Base-by-base conservation (phyloP, 2,329 filamentous ascomycete species). In the Ophiostoma piceae region DNA sequence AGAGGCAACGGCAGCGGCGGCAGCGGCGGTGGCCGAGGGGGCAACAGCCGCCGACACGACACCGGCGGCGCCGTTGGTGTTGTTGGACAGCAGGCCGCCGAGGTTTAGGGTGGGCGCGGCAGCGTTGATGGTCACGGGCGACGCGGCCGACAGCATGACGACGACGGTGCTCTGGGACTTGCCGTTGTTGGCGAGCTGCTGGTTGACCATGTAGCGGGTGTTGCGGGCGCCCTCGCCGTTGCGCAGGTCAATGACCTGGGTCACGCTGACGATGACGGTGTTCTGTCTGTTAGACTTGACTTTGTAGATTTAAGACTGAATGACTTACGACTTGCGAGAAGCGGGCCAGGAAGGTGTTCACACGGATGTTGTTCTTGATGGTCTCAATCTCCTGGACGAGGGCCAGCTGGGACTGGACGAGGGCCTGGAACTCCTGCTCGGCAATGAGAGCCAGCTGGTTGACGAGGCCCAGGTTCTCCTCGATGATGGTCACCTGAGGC, bases 301-400 rank as follows among this genome's bases (percentile, higher is more conserved):
- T 26, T 14, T 29, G 29, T 32, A 35, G 22, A n/a, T 12, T 5
- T 2, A 2, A n/a, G 6, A 64, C 14, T 37, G 22, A 60, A 1
- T 39, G 32, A 65, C 60, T n/a, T 37, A 65, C 60, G 4, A 79
- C 79, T 74, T 79, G 76, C 9, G 74, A 71, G 69, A 79, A 80
- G 22, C 77, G 76, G 9, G 77, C 74, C 72, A 76, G 76, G 74
- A 81, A 80, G 71, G 78, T 77, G 73, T 81, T 81, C 64, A 80
- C 69, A 11, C 79, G 78, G 71, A 80, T 80, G 72, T 80, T 81
- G 71, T 81, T 78, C 77, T 81, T 80, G 75, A 81, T 78, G 29
- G 76, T 77, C 72, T 80, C 77, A 57, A 80, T 74, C 71, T 80
- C 77, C 8, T 76, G 77, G 51, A 78, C 73, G 22, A 81, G 74